Percentiles rank a stretch among this genome's conserved stretches.
These are phyloP conservation scores for Nakazawaea anatomiae DNA, from an alignment of 805 yeast genomes.

Conservation along the genomic window DNA sequence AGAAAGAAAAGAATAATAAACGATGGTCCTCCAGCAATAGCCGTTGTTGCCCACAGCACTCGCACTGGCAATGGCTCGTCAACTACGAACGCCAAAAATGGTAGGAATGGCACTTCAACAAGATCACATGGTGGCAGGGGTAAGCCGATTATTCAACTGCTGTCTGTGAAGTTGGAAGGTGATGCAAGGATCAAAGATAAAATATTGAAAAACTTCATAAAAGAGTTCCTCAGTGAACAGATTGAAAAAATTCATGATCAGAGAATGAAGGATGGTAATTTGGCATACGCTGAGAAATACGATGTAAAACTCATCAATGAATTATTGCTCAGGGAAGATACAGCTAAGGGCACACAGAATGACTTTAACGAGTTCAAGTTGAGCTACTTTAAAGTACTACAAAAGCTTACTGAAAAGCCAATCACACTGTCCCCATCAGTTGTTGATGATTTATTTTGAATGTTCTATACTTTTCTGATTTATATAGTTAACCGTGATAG, in stretches of 20 bases:
- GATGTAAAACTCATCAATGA: too few species aligned
- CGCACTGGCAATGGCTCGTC: conserved; percentile 13
- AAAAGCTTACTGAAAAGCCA: not conserved
- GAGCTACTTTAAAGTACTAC: not conserved
- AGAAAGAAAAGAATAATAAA: conserved; percentile 8
- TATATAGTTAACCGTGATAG: too few species aligned
- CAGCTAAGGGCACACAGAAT: not conserved
- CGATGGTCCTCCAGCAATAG: conserved; percentile 9
- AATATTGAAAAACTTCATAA: conserved; percentile 20
- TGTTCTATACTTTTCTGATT: not conserved
- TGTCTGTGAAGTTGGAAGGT: conserved; percentile 10
- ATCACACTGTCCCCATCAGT: not conserved
- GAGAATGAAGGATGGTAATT: conserved; percentile 20
- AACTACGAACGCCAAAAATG: not conserved
- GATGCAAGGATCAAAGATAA: conserved; percentile 18
- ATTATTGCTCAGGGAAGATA: not conserved
- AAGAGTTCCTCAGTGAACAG: conserved; percentile 18
- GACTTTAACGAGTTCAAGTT: conserved; percentile 3
- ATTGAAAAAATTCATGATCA: conserved; percentile 13
- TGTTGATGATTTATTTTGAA: not conserved
- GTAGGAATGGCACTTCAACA: too few species aligned
- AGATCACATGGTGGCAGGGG: too few species aligned
- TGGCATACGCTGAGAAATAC: conserved; percentile 13
- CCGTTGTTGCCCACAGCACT: conserved; percentile 18
- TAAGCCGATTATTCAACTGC: too few species aligned